A percentile compares a stretch with the other conserved stretches of the same genome.
Conservation (phyloP, 2,329 filamentous ascomycete species). For the Neofusicoccum sp. region DNA sequence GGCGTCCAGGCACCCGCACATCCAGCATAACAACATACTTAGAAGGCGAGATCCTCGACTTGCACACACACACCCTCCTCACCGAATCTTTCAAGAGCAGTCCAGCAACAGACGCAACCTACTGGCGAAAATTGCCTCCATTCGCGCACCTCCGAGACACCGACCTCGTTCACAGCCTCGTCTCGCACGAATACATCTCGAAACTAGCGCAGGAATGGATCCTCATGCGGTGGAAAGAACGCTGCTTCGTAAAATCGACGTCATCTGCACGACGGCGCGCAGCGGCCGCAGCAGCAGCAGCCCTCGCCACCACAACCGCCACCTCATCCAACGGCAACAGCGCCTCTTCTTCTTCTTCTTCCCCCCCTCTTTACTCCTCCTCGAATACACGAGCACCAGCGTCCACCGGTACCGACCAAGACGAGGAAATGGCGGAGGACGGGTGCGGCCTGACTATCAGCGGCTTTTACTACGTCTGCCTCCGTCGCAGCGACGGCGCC, state of each 20-base stretch:
- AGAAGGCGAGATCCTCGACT: constrained; percentile 71
- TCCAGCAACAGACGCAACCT: constrained; percentile 49
- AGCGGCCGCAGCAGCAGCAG: constrained; percentile 2
- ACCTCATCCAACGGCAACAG: neutral
- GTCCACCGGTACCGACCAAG: neutral
- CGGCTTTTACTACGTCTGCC: constrained; percentile 58
- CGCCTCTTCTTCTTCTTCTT: neutral
- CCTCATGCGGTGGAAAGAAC: constrained; percentile 61
- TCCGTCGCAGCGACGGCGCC: constrained; percentile 49
- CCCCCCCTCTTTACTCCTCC: neutral
- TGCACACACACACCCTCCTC: constrained; percentile 53
- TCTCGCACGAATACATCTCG: constrained; percentile 42
- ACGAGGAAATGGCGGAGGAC: constrained; percentile 26
- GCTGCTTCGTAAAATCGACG: constrained; percentile 49
- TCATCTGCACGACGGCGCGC: constrained; percentile 8
- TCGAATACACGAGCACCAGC: neutral
- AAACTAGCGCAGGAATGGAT: constrained; percentile 52
- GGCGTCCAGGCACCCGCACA: constrained; percentile 34
- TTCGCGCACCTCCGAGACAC: constrained; percentile 43
- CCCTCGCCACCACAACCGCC: constrained; percentile 19
- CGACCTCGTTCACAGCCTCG: constrained; percentile 47
- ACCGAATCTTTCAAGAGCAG: constrained; percentile 52
- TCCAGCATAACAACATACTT: constrained; percentile 65
- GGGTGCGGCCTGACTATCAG: constrained; percentile 54
- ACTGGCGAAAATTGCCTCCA: constrained; percentile 53